These are phyloP conservation scores for Areca catechu DNA, from an alignment of 176 grass and related monocot genomes.

Conservation along the genomic window DNA sequence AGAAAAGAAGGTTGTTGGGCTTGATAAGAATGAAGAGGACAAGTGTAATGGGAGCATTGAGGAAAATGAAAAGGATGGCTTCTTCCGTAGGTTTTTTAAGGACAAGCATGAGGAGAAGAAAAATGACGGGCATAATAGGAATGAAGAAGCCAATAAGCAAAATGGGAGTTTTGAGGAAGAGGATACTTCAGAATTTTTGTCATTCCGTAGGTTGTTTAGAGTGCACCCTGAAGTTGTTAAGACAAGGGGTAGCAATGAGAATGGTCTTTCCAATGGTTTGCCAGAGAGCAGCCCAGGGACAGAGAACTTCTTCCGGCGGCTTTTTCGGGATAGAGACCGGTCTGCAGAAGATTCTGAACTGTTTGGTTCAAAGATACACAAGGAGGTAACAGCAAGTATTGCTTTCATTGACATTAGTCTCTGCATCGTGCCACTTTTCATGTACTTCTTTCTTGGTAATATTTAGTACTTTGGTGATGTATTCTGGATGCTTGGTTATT, in stretches of 20 bases:
- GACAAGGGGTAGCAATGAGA: slow-evolving; percentile 37
- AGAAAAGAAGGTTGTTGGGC: slow-evolving; percentile 63
- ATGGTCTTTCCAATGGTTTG: slow-evolving; percentile 30
- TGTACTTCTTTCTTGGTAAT: too few relatives aligned
- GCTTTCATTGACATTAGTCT: too few relatives aligned
- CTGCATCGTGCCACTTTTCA: too few relatives aligned
- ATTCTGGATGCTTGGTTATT: too few relatives aligned
- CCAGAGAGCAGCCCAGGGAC: slow-evolving; percentile 88
- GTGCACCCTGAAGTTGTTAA: slow-evolving; percentile 84
- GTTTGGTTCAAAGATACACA: slow-evolving; percentile 49
- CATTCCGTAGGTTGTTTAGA: slow-evolving; percentile 89
- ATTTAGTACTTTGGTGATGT: too few relatives aligned
- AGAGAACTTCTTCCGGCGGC: slow-evolving; percentile 78
- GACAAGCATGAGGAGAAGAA: too few relatives aligned
- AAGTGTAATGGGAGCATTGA: too few relatives aligned
- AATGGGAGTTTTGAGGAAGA: slow-evolving; percentile 88
- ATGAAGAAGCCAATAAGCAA: too few relatives aligned
- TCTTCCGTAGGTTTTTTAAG: too few relatives aligned
- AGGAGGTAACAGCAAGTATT: slow-evolving; percentile 40
- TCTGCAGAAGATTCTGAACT: slow-evolving; percentile 88
- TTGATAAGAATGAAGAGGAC: slow-evolving; percentile 42
- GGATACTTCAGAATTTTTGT: slow-evolving; percentile 75
- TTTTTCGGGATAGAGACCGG: slow-evolving; percentile 80
- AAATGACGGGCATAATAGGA: too few relatives aligned
- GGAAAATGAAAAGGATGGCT: too few relatives aligned